Percentiles rank a stretch among this genome's conserved stretches.
These are phyloP conservation scores for Coemansia sp. DNA, from an alignment of 192 early-diverging fungal species.

Conservation along the genomic window DNA sequence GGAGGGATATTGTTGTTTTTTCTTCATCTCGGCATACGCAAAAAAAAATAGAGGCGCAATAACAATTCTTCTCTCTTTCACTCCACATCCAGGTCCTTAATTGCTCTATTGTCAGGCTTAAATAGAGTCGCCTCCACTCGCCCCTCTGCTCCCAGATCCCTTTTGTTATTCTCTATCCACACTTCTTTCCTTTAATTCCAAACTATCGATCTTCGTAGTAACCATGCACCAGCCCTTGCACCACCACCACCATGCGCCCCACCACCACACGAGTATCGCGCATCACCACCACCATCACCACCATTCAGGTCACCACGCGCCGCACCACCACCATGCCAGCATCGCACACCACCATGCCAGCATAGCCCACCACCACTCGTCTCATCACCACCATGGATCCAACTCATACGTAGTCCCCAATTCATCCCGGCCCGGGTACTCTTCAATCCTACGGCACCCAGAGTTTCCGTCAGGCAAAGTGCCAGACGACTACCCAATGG, in stretches of 20 bases:
- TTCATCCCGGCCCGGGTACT: slow-evolving; percentile 36
- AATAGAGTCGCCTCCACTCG: background rate
- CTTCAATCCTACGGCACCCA: slow-evolving; percentile 33
- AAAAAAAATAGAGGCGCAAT: slow-evolving; percentile 3
- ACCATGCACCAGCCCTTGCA: slow-evolving; percentile 14
- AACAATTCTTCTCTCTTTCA: background rate
- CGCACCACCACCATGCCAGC: slow-evolving; percentile 18
- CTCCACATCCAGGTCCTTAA: slow-evolving; percentile 1
- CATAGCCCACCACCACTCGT: slow-evolving; percentile 12
- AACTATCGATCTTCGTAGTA: background rate
- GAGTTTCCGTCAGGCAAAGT: slow-evolving; percentile 19
- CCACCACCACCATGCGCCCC: slow-evolving; percentile 7
- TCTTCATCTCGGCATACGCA: background rate
- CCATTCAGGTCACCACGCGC: slow-evolving; percentile 21
- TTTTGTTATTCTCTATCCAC: background rate
- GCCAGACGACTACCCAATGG: slow-evolving; percentile 23
- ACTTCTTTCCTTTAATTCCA: background rate
- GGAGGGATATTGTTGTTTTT: background rate
- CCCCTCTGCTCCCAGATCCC: background rate
- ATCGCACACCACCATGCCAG: slow-evolving; percentile 22
- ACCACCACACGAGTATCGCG: slow-evolving; percentile 14
- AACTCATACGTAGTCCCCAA: slow-evolving; percentile 27
- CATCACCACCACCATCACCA: slow-evolving; percentile 32
- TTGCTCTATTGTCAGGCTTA: background rate
- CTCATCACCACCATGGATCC: slow-evolving; percentile 13